A percentile compares a stretch with the other conserved stretches of the same genome.
phyloP scores from a whole-genome alignment of 805 yeast genomes.

The Komagataella phaffii region DNA sequence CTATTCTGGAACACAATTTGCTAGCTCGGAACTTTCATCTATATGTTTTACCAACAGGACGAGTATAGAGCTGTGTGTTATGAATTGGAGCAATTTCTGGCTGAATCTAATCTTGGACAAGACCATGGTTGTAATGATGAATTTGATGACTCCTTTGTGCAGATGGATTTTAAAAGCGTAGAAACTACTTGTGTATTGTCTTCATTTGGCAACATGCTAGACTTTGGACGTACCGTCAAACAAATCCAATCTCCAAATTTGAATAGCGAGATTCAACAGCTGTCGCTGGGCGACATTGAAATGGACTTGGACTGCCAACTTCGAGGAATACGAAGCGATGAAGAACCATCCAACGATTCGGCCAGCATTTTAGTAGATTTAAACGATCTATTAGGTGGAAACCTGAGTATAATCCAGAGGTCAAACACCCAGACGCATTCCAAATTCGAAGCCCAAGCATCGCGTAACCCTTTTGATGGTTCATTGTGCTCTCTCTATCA shows the following conservation, averaged over 20 bases:
- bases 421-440: not conserved
- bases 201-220: not conserved
- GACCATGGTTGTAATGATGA: not conserved
- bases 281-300: constrained; percentile 21
- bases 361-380: not conserved
- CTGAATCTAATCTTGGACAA: not conserved
- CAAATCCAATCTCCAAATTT: constrained; percentile 1
- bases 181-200: not conserved
- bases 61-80: not conserved
- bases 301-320: not conserved
- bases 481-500: not conserved
- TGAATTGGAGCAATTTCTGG: not conserved
- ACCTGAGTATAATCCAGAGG: not conserved
- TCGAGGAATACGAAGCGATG: not conserved
- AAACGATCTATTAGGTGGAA: not conserved
- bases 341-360: not conserved
- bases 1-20: not conserved
- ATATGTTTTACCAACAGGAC: not conserved
- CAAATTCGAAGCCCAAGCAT: not conserved
- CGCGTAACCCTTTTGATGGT: not conserved
- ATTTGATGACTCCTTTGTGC: not conserved
- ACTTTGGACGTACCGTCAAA: not conserved
- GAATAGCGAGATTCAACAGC: constrained; percentile 15
- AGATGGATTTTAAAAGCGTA: not conserved
- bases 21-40: not conserved